These are phyloP conservation scores for Venturia pyrina DNA, from an alignment of 2,329 filamentous ascomycete species.

Conservation along the genomic window DNA sequence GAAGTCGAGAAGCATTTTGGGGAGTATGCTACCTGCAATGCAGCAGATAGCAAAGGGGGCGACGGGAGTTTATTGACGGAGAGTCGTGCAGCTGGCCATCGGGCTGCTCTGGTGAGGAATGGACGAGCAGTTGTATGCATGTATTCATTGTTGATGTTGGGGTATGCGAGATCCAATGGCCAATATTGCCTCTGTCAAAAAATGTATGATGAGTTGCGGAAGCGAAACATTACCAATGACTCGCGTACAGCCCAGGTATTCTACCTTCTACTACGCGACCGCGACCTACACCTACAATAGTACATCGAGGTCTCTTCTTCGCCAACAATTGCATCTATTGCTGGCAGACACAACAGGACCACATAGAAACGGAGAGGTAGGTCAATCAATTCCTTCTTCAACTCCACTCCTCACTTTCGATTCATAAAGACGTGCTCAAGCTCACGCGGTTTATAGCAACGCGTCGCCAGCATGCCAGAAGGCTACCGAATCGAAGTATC, in stretches of 20 bases:
- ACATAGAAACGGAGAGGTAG: background rate
- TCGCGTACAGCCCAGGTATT: background rate
- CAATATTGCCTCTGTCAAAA: background rate
- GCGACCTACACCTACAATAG: background rate
- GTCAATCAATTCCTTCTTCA: background rate
- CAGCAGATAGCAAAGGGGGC: background rate
- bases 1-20: background rate
- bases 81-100: background rate
- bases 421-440: background rate
- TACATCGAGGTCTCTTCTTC: background rate
- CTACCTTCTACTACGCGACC: no score
- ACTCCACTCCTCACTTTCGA: background rate
- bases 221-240: background rate
- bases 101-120: background rate
- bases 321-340: background rate
- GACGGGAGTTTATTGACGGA: background rate
- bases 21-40: background rate
- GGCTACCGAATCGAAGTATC: conserved; percentile 50
- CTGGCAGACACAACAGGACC: background rate
- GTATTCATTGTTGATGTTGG: conserved; percentile 1
- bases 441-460: background rate
- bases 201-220: background rate
- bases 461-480: background rate
- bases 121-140: conserved; percentile 3
- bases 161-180: background rate